Conservation (phyloP, 805 yeast genomes). For the Teunomyces tritomae region DNA sequence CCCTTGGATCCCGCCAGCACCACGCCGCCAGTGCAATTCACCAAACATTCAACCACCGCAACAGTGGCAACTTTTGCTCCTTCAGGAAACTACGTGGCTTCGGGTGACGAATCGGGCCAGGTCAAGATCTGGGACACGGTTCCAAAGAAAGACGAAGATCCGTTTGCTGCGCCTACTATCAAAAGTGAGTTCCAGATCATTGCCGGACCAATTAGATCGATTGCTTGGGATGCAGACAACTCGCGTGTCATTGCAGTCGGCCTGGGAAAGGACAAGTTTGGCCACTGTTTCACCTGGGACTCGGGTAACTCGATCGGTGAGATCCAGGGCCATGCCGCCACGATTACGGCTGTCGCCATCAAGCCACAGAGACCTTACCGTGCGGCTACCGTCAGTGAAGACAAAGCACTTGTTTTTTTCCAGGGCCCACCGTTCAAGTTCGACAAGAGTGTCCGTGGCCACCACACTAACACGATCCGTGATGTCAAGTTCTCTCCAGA, state of each 20-base stretch:
- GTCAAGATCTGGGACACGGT: constrained; percentile 80
- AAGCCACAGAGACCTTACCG: constrained; percentile 87
- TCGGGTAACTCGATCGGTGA: constrained; percentile 97
- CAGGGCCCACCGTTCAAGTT: constrained; percentile 96
- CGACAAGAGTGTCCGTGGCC: constrained; percentile 62
- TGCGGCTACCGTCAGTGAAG: constrained; percentile 92
- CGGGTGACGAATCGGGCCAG: constrained; percentile 88
- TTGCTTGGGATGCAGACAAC: constrained; percentile 91
- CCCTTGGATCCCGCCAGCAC: constrained; percentile 52
- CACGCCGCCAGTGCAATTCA: constrained; percentile 57
- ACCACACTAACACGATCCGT: constrained; percentile 75
- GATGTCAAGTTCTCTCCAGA: constrained; percentile 82
- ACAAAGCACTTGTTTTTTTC: constrained; percentile 76
- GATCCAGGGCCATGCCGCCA: constrained; percentile 85
- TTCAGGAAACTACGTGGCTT: constrained; percentile 83
- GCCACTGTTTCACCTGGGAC: constrained; percentile 91
- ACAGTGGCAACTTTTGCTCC: constrained; percentile 88
- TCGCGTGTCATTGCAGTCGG: constrained; percentile 91
- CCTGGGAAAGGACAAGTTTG: constrained; percentile 86
- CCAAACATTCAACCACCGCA: constrained; percentile 65
- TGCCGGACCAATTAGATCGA: constrained; percentile 75
- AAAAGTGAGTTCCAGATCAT: constrained; percentile 82
- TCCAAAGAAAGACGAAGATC: constrained; percentile 12
- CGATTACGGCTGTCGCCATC: constrained; percentile 79
- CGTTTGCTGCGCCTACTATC: constrained; percentile 46